Percentiles rank a stretch among this genome's conserved stretches.
phyloP scores from a whole-genome alignment of 2,329 filamentous ascomycete species.

The Ophiocordyceps camponoti-saundersi region DNA sequence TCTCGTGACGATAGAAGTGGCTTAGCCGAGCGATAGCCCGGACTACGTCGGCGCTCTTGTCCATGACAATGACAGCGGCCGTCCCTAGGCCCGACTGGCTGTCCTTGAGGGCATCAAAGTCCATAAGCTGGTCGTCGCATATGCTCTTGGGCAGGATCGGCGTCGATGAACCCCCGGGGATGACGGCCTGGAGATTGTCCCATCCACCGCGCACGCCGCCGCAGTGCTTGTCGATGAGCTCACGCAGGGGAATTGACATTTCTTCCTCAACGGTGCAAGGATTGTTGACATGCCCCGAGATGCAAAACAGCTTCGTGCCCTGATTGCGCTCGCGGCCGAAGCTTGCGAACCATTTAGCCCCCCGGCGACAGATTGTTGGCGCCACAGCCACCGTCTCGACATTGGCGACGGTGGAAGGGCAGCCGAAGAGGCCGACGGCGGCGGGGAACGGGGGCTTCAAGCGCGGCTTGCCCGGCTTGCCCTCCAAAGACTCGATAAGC shows the following conservation, averaged over 20 bases:
- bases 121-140: slow-evolving; percentile 95
- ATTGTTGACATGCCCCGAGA: slow-evolving; percentile 98
- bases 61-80: slow-evolving; percentile 96
- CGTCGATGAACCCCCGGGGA: slow-evolving; percentile 91
- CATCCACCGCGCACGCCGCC: slow-evolving; percentile 91
- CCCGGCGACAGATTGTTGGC: slow-evolving; percentile 87
- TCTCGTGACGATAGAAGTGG: slow-evolving; percentile 97
- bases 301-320: slow-evolving; percentile 96
- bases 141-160: slow-evolving; percentile 80
- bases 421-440: slow-evolving; percentile 92
- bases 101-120: slow-evolving; percentile 97
- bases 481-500: slow-evolving; percentile 92
- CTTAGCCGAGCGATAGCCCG: slow-evolving; percentile 83
- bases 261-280: slow-evolving; percentile 96
- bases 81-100: slow-evolving; percentile 94
- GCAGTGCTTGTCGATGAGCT: slow-evolving; percentile 96
- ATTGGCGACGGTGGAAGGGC: slow-evolving; percentile 93
- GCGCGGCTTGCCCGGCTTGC: slow-evolving; percentile 95
- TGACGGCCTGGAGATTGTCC: slow-evolving; percentile 93
- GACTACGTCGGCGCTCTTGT: slow-evolving; percentile 93
- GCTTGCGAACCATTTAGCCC: slow-evolving; percentile 78
- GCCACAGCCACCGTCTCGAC: slow-evolving; percentile 94
- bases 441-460: slow-evolving; percentile 98
- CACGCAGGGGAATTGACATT: slow-evolving; percentile 92
- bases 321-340: slow-evolving; percentile 94